Conservation (phyloP, 75 land plant genomes). For the Selaginella moellendorffii region DNA sequence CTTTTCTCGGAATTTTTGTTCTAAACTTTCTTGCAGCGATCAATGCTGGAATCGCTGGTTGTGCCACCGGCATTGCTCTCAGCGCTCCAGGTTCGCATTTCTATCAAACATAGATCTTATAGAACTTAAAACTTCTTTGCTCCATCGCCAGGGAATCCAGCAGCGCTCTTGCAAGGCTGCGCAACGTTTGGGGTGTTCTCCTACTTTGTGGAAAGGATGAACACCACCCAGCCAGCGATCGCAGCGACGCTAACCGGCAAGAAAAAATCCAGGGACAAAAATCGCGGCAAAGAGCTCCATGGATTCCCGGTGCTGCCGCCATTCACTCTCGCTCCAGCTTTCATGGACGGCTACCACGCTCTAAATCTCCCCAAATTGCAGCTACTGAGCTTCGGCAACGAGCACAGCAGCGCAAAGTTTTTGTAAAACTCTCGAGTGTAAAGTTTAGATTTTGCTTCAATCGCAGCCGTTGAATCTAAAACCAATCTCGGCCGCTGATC, state of each 20-base stretch:
- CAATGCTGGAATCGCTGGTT: constrained; percentile 94
- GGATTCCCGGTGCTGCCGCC: constrained; percentile 35
- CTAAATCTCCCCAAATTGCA: background rate
- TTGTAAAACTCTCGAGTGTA: background rate
- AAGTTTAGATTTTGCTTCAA: background rate
- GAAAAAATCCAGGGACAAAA: background rate
- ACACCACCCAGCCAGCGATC: constrained; percentile 54
- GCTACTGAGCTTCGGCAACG: background rate
- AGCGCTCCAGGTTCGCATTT: constrained; percentile 61
- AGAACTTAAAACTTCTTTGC: background rate
- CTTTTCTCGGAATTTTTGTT: background rate
- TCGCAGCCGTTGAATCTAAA: background rate
- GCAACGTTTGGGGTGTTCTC: constrained; percentile 81
- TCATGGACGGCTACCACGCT: background rate
- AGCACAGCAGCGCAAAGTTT: background rate
- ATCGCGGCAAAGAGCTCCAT: background rate
- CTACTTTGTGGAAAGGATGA: constrained; percentile 55
- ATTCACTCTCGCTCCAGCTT: constrained; percentile 36
- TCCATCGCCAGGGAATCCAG: constrained; percentile 54
- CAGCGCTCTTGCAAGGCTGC: constrained; percentile 63
- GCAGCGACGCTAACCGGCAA: constrained; percentile 26
- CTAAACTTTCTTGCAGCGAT: constrained; percentile 35
- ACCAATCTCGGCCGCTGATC: background rate
- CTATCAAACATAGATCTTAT: background rate
- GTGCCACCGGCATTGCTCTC: constrained; percentile 88